Evolutionary conservation across 345 rosid genomes (phyloP).

Genomic region (Melaleuca quinquenervia): DNA sequence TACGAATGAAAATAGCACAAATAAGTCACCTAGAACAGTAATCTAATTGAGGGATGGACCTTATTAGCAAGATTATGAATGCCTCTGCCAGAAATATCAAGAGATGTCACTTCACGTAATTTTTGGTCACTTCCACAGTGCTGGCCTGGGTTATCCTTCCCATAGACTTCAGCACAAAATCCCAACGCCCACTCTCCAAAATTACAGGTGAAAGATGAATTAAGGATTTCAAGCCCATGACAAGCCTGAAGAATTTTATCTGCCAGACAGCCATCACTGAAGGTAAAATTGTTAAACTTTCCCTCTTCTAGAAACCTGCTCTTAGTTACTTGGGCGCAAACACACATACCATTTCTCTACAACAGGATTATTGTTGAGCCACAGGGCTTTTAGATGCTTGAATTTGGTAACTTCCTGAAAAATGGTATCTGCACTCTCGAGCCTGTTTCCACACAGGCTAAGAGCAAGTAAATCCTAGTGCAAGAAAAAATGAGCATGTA

Average conservation of each 20-base stretch:
- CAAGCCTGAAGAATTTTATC: slow-evolving; percentile 48
- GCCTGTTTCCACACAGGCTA: slow-evolving; percentile 70
- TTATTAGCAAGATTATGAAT: slow-evolving; percentile 59
- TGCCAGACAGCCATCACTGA: slow-evolving; percentile 36
- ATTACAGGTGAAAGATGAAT: slow-evolving; percentile 56
- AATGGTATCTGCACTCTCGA: slow-evolving; percentile 36
- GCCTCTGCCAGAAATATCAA: slow-evolving; percentile 65
- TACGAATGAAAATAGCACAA: background rate
- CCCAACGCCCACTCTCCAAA: slow-evolving; percentile 87
- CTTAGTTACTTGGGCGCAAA: background rate
- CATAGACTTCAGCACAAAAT: slow-evolving; percentile 57
- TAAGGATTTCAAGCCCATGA: slow-evolving; percentile 65
- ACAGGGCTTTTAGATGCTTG: slow-evolving; percentile 61
- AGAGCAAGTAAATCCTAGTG: slow-evolving; percentile 70
- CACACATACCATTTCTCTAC: slow-evolving; percentile 36
- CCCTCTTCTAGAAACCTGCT: background rate
- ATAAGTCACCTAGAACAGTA: background rate
- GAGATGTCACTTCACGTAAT: slow-evolving; percentile 49
- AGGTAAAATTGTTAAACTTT: slow-evolving; percentile 7
- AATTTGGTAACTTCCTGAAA: slow-evolving; percentile 55
- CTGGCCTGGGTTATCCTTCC: slow-evolving; percentile 54
- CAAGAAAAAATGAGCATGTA: background rate
- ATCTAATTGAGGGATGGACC: slow-evolving; percentile 19
- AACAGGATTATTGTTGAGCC: slow-evolving; percentile 82
- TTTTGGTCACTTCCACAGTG: slow-evolving; percentile 20